A percentile compares a stretch with the other conserved stretches of the same genome.
phyloP scores from a whole-genome alignment of 31 red algal species.

The Endocladia muricata region DNA sequence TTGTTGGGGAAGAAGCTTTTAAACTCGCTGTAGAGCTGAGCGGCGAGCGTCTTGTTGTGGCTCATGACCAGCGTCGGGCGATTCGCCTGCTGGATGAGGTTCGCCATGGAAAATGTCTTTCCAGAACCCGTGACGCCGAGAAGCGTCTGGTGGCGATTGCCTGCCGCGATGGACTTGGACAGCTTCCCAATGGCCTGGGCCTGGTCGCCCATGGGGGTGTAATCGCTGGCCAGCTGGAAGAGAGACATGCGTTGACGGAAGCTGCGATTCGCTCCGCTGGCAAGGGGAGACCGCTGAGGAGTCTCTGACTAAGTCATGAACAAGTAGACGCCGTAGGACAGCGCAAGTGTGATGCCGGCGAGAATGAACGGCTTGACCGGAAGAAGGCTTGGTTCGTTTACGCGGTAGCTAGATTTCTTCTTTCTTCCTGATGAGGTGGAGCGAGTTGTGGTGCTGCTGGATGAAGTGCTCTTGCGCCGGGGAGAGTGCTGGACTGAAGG shows the following conservation, averaged over 20 bases:
- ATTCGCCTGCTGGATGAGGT: slow-evolving; percentile 14
- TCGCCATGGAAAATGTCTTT: slow-evolving; percentile 60
- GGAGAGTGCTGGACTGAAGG: too few species aligned
- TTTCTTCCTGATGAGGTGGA: too few species aligned
- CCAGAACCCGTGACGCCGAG: slow-evolving; percentile 48
- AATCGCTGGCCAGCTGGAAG: background rate
- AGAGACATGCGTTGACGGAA: background rate
- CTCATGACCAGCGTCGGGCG: slow-evolving; percentile 49
- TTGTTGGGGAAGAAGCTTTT: slow-evolving; percentile 42
- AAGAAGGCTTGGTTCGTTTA: too few species aligned
- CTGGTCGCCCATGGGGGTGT: slow-evolving; percentile 30
- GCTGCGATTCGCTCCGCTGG: too few species aligned
- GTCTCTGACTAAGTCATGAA: too few species aligned
- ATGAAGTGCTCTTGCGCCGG: too few species aligned
- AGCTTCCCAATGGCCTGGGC: slow-evolving; percentile 40
- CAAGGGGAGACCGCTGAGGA: too few species aligned
- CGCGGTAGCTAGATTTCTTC: too few species aligned
- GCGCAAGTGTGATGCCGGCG: too few species aligned
- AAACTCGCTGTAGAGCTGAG: slow-evolving; percentile 49
- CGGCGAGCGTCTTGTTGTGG: slow-evolving; percentile 54
- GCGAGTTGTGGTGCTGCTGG: too few species aligned
- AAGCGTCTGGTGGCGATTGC: slow-evolving; percentile 23
- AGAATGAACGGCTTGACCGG: too few species aligned
- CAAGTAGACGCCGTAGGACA: too few species aligned
- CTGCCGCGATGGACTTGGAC: background rate